A percentile compares a stretch with the other conserved stretches of the same genome.
phyloP scores from a whole-genome alignment of 192 early-diverging fungal genomes.

The Globomyces pollinis-pini region DNA sequence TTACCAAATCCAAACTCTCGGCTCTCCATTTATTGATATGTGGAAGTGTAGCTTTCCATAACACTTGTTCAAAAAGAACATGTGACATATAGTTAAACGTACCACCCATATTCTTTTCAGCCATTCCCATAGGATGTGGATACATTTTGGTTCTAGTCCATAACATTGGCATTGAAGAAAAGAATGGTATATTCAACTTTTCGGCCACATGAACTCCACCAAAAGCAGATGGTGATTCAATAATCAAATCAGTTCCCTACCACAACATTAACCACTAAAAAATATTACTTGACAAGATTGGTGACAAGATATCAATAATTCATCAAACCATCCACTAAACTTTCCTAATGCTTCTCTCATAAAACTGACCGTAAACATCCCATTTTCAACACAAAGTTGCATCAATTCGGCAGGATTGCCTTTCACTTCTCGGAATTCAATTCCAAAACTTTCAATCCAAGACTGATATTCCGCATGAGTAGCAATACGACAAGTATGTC shows the following conservation, averaged over 20 bases:
- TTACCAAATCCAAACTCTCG: slow-evolving; percentile 25
- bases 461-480: slow-evolving; percentile 59
- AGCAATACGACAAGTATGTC: slow-evolving; percentile 58
- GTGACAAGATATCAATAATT: slow-evolving; percentile 49
- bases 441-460: slow-evolving; percentile 56
- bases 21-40: slow-evolving; percentile 53
- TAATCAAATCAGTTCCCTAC: slow-evolving; percentile 59
- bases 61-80: slow-evolving; percentile 58
- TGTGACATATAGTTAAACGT: slow-evolving; percentile 61
- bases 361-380: slow-evolving; percentile 58
- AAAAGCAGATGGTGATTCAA: slow-evolving; percentile 62
- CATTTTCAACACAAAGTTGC: slow-evolving; percentile 62
- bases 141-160: slow-evolving; percentile 68
- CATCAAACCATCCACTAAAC: slow-evolving; percentile 59
- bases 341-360: slow-evolving; percentile 46
- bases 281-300: slow-evolving; percentile 49
- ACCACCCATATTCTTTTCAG: slow-evolving; percentile 35
- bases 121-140: slow-evolving; percentile 63
- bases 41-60: slow-evolving; percentile 53
- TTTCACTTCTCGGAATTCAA: slow-evolving; percentile 60
- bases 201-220: slow-evolving; percentile 64
- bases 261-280: no score
- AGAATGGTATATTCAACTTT: slow-evolving; percentile 53
- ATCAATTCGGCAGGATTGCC: slow-evolving; percentile 59
- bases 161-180: slow-evolving; percentile 64